Evolutionary conservation across 805 yeast species (phyloP), one percentile per base, ranked within the genome.

Genomic region (Saccharomycopsis amapae): DNA sequence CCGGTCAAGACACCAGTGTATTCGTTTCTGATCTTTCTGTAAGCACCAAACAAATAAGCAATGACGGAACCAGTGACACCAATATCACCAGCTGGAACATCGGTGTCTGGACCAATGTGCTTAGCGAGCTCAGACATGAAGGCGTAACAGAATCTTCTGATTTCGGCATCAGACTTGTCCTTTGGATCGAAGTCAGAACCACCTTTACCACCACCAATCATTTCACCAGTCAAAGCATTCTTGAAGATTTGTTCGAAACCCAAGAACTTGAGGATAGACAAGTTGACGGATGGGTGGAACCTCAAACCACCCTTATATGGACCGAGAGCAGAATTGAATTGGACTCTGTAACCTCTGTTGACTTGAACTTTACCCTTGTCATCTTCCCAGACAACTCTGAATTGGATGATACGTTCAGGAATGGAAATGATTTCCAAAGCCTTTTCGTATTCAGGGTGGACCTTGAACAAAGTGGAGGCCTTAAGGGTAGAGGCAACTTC

Each of bases 201-300:
- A 78, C 98, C 98, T 69, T 90, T 90, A 72, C 96, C 98, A 75
- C 98, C 98, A 67, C 98, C 98, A 84, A 90, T 89, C 78, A 81
- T 78, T 60, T 89, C 78, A 62, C 97, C 97, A 59, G 98, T 90
- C 62, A 90, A 76, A 43, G 98, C 97, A 65, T 90, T 90, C 79
- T 90, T 90, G 79, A 90, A 93, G 68, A 88, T 88, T 73, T 90
- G 98, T 75, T 90, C 98, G 68, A 86, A 90, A 61, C 97, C 98
- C 63, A 90, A 76, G 72, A 90, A 90, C 75, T 90, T 90, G 65
- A 90, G 78, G 67, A 90, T 86, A 48, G 96, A 87, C 61, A 90
- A 76, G 72, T 89, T 93, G 59, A 90, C 98, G 46, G 95, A 74
- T 61, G 97, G 97, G 75, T 90, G 97, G 79, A 90, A 84, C 71